Evolutionary conservation across 2,329 filamentous ascomycete species (phyloP), one percentile per base, ranked within the genome.

Genomic region (Shiraia sp.): DNA sequence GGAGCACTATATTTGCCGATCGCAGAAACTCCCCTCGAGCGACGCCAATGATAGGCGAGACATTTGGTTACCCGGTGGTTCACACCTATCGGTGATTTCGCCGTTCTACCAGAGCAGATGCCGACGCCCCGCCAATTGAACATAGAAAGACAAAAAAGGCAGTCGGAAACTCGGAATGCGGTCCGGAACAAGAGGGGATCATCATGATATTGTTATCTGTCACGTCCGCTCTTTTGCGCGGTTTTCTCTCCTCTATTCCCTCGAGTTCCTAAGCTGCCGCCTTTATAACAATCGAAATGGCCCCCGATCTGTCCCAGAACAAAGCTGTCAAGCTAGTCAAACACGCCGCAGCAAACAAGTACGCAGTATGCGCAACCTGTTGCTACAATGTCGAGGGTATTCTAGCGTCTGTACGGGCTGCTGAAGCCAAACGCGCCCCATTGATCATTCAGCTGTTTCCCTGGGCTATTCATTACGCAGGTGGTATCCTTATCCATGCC

Each of bases 401-500:
- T 51, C 73, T 88, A 17, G 85, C 83, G 2, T 83, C 81, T 3
- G 81, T 88, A 32, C 78, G 79, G 53, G 86, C 86, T 7, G 86
- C 86, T 45, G 85, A 88, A 69, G 77, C 78, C 17, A 84, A 84
- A 47, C 74, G 74, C 32, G 85, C 84, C 0, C 85, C 86, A 0
- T 78, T 83, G 45, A 87, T 88, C 74, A 81, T 88, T 55, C 81
- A 86, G 17, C 79, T 88, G 53, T 88, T 89, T 68, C 86, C 86
- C 14, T 88, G 86, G 86, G 84, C 85, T 0, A 76, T 88, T 37
- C 72, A 83, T 49, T 88, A 86, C 70, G 82, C 82, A 3, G 77
- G 78, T 40, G 60, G 61, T 13, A 62, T 74, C 13, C 68, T 76
- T 40, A 61, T 76, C 19, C 73, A 75, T 37, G 67, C 73, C 26